Base-by-base conservation (phyloP, 495 filamentous ascomycete genomes). In the Elaphomyces granulatus region DNA sequence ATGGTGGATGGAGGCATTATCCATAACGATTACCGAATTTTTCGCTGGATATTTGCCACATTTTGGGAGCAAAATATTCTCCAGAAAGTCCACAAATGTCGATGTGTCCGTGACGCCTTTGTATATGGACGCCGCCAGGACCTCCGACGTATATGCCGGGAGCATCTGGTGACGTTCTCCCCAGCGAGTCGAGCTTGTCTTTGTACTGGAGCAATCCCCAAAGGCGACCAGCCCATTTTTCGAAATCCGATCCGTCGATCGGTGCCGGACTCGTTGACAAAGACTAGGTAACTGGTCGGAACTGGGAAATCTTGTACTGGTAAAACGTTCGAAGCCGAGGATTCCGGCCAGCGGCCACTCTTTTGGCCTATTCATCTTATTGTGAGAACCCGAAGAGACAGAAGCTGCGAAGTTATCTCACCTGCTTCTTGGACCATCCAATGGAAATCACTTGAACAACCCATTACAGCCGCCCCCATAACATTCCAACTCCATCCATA, bases 51-150 rank as follows among this genome's bases (percentile, higher is more conserved):
- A 67, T 44, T 37, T 54, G 20, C 51, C 42, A 40, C 42, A 61
- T 32, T 59, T 43, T 14, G 18, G 46, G 20, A 67, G 49, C n/a
- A n/a, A n/a, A 14, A 57, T 47, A 45, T 63, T 37, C 42, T 60
- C 50, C 20, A 61, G 51, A 39, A 60, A 64, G 31, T 55, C 49
- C 37, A 61, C 45, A 45, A 64, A 64, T 9, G 58, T 35, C 4
- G 34, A 35, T 36, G 48, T 47, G 48, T 61, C 51, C 19, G 48
- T 63, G 2, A 48, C 52, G 34, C 60, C 57, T 34, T 50, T 26
- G 34, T 57, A 66, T 4, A 64, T 45, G 10, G 43, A 45, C 10
- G 54, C 31, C 28, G 52, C 34, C 20, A 61, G 44, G 7, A 58
- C 54, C 37, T 61, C 53, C 37, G 56, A 42, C 35, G 38, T 45